phyloP scores from a whole-genome alignment of 2,329 filamentous ascomycete genomes.

The Pyrenochaeta sp. region DNA sequence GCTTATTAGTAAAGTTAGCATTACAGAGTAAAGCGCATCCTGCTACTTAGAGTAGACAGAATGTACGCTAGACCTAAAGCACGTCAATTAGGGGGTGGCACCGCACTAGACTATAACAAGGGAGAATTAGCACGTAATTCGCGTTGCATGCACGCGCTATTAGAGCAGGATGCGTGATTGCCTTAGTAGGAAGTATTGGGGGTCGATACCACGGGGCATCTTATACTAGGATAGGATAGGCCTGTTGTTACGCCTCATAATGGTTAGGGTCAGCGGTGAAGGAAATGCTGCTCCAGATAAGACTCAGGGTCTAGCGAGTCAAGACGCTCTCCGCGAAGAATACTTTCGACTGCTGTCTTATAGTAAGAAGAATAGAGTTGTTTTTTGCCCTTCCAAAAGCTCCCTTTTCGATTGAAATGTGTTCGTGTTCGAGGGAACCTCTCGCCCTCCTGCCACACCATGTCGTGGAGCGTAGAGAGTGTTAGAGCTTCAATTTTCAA shows the following conservation, averaged over 20 bases:
- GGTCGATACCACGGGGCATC: no score
- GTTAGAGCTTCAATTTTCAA: neutral
- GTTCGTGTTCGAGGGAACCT: neutral
- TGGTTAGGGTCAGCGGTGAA: no score
- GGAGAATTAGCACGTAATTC: no score
- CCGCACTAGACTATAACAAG: conserved; percentile 1
- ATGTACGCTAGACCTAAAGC: neutral
- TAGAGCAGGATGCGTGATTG: no score
- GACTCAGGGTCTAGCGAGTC: neutral
- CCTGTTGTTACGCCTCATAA: no score
- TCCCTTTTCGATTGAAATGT: neutral
- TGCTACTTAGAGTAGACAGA: neutral
- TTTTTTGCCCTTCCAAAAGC: neutral
- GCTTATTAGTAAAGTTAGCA: neutral
- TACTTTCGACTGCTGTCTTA: neutral
- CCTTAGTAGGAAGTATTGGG: no score
- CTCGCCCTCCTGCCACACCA: neutral
- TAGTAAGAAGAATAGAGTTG: neutral
- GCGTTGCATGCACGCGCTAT: no score
- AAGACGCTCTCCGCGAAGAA: neutral
- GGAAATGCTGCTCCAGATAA: no score
- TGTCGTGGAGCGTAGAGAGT: neutral
- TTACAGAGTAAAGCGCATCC: neutral
- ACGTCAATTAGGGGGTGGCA: neutral
- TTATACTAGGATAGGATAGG: no score